Evolutionary conservation across 805 yeast species (phyloP).

Genomic region (Candida pseudofarinosa): DNA sequence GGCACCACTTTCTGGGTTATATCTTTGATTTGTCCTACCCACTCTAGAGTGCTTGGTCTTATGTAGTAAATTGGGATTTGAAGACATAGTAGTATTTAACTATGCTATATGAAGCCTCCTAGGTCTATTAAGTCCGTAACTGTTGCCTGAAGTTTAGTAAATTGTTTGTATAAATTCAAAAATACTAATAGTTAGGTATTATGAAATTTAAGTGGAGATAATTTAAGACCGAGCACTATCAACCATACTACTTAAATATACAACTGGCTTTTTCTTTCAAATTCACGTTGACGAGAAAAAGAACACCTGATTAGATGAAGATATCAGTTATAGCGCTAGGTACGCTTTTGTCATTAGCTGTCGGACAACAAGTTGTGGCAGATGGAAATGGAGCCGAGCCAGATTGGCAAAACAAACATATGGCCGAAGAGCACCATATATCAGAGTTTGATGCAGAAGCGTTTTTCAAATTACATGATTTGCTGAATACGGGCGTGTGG

Average conservation of each 20-base stretch:
- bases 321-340: background rate
- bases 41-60: slow-evolving; percentile 34
- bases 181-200: background rate
- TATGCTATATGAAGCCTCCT: too few relatives aligned
- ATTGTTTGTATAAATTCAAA: too few relatives aligned
- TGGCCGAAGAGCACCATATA: slow-evolving; percentile 82
- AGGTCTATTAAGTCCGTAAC: too few relatives aligned
- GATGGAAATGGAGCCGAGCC: slow-evolving; percentile 43
- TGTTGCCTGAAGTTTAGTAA: too few relatives aligned
- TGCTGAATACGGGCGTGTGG: slow-evolving; percentile 53
- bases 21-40: slow-evolving; percentile 58
- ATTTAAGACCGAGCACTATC: background rate
- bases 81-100: background rate
- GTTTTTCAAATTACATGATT: slow-evolving; percentile 80
- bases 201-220: background rate
- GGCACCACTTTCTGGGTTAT: slow-evolving; percentile 63
- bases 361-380: background rate
- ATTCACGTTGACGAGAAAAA: too few relatives aligned
- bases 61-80: slow-evolving; percentile 5
- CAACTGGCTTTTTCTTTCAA: too few relatives aligned
- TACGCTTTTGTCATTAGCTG: background rate
- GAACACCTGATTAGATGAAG: background rate
- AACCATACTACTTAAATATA: too few relatives aligned
- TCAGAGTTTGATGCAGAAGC: slow-evolving; percentile 69
- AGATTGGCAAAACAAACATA: slow-evolving; percentile 84